phyloP scores from a whole-genome alignment of 164 flowering plant genomes.

The Tinospora cordifolia region DNA sequence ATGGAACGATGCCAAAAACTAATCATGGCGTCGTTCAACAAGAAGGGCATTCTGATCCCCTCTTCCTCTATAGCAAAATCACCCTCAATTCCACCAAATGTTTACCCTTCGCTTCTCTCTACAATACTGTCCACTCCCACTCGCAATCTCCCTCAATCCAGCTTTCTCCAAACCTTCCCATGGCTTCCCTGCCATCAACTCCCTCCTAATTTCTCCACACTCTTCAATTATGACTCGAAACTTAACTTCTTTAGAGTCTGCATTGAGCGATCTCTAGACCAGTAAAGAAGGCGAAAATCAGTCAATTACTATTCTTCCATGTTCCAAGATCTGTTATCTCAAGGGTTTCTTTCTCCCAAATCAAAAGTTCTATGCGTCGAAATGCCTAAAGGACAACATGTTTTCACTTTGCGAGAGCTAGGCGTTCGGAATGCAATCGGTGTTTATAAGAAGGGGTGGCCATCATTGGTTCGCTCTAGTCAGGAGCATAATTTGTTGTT shows the following conservation, averaged over 20 bases:
- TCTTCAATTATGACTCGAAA: constrained; percentile 45
- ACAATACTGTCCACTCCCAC: constrained; percentile 29
- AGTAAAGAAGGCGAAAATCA: constrained; percentile 49
- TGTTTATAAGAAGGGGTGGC: constrained; percentile 42
- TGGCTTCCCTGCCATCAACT: constrained; percentile 56
- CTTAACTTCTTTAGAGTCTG: constrained; percentile 43
- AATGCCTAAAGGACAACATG: constrained; percentile 49
- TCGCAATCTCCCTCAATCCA: constrained; percentile 39
- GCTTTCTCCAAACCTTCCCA: constrained; percentile 62
- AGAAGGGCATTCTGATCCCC: too few species aligned
- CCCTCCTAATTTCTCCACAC: constrained; percentile 40
- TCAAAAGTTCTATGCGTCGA: constrained; percentile 65
- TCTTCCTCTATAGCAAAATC: constrained; percentile 25
- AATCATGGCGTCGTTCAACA: too few species aligned
- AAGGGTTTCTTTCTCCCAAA: constrained; percentile 43
- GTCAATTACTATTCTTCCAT: constrained; percentile 63
- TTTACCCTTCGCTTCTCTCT: constrained; percentile 48
- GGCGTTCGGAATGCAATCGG: constrained; percentile 69
- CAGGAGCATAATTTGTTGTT: constrained; percentile 40
- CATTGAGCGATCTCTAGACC: too few species aligned
- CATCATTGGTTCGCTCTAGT: constrained; percentile 54
- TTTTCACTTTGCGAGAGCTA: constrained; percentile 62
- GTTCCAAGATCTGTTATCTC: constrained; percentile 67
- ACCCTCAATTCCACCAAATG: constrained; percentile 56
- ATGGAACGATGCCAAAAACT: too few species aligned